These are phyloP conservation scores for Angophora floribunda DNA, from an alignment of 345 rosid species.

Conservation along the genomic window DNA sequence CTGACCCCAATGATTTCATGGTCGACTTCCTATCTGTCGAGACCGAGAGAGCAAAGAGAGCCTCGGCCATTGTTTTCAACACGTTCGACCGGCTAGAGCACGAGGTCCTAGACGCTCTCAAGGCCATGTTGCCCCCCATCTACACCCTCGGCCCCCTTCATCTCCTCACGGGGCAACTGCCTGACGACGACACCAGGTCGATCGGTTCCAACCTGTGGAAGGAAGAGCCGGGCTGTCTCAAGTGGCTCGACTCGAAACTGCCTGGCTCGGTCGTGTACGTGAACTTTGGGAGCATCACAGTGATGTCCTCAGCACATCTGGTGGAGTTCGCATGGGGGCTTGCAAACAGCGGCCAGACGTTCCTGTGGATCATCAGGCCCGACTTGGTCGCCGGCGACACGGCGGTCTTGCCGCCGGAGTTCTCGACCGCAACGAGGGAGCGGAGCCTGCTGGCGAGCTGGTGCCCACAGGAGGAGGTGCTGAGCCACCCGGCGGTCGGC, in stretches of 20 bases:
- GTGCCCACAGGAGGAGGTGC: neutral
- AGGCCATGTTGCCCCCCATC: neutral
- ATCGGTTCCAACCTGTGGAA: slow-evolving; percentile 9
- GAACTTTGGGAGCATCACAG: slow-evolving; percentile 5
- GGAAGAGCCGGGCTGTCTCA: slow-evolving; percentile 11
- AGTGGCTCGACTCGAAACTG: slow-evolving; percentile 14
- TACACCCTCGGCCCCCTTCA: neutral
- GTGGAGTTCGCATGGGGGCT: slow-evolving; percentile 15
- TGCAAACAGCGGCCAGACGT: neutral
- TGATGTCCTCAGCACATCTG: slow-evolving; percentile 8
- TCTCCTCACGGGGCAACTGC: neutral
- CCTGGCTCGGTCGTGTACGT: slow-evolving; percentile 1
- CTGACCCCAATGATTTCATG: neutral
- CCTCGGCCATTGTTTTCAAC: neutral
- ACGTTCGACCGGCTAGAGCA: neutral
- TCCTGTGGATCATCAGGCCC: neutral
- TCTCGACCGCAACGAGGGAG: neutral
- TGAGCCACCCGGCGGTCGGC: neutral
- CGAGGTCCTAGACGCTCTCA: neutral
- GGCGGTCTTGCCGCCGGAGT: neutral
- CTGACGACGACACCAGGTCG: neutral
- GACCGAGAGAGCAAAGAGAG: neutral
- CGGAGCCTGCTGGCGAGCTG: neutral
- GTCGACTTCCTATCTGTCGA: neutral
- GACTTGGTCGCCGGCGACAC: neutral